Percentiles rank a stretch among this genome's conserved stretches.
Evolutionary conservation across 1,139 yeast genomes (phyloP).

Genomic region (Eremothecium cymbalariae): DNA sequence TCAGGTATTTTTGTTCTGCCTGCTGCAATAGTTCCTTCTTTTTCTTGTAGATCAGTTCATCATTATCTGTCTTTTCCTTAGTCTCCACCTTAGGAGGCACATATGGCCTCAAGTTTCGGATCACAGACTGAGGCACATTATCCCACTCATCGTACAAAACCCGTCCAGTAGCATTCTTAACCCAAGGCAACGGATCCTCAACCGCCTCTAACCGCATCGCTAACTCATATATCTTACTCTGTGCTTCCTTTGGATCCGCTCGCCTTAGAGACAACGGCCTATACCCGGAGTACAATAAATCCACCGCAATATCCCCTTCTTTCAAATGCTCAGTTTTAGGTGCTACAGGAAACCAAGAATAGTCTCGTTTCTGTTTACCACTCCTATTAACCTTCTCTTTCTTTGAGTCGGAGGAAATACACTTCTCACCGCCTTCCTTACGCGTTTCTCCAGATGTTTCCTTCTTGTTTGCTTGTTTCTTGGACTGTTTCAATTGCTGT

Average conservation of each 20-base stretch:
- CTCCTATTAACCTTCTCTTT: slow-evolving; percentile 8
- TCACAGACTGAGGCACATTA: slow-evolving; percentile 25
- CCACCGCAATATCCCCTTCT: slow-evolving; percentile 20
- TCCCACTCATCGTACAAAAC: slow-evolving; percentile 32
- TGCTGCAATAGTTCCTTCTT: slow-evolving; percentile 12
- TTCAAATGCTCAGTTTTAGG: slow-evolving; percentile 23
- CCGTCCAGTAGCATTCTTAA: slow-evolving; percentile 27
- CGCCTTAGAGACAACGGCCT: slow-evolving; percentile 25
- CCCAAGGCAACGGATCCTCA: slow-evolving; percentile 26
- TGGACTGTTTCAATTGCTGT: slow-evolving; percentile 20
- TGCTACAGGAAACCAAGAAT: slow-evolving; percentile 27
- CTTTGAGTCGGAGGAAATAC: slow-evolving; percentile 2
- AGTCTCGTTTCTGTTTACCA: slow-evolving; percentile 15
- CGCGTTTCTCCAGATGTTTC: slow-evolving; percentile 8
- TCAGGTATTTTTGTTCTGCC: slow-evolving; percentile 16
- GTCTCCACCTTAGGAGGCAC: slow-evolving; percentile 9
- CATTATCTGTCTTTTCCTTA: slow-evolving; percentile 6
- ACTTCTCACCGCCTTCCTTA: slow-evolving; percentile 12
- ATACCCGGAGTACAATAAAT: slow-evolving; percentile 27
- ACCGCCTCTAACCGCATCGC: slow-evolving; percentile 28
- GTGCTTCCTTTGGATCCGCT: slow-evolving; percentile 9
- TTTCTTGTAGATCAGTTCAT: slow-evolving; percentile 13
- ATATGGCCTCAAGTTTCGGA: slow-evolving; percentile 21
- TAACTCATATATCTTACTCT: slow-evolving; percentile 25
- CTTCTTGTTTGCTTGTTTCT: slow-evolving; percentile 13